Base-by-base conservation (phyloP, 1,139 yeast genomes). In the Zygosaccharomyces sapae region DNA sequence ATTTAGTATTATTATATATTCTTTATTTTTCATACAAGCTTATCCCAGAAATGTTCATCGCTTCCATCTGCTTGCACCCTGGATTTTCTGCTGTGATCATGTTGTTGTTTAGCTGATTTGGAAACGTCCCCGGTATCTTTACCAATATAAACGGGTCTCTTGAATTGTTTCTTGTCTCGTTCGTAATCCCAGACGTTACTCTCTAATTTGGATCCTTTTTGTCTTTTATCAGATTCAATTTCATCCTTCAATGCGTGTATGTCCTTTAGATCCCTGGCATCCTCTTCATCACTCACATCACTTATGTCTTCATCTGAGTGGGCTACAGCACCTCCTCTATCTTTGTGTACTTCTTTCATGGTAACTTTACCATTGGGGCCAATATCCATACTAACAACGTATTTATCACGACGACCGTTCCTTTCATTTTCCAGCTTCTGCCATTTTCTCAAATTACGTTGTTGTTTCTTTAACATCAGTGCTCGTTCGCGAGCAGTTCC, bases 401-500 rank as follows among this genome's bases (percentile, higher is more conserved):
- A 55, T 49, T 78, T 80, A 50, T 80, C 80, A 3, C 90, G 90
- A 41, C 89, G 74, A 0, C 96, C 97, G 1, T 75, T 64, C 37
- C 90, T 70, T 19, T 75, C 77, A 47, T 71, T 72, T 41, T 81
- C 83, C 35, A 72, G 68, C 43, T 77, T 80, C 47, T 83, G 84
- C 60, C 80, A 74, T 56, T 79, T 79, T 6, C 86, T 70, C 49
- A 83, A 64, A 55, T 80, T 83, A 48, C 83, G 77, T 60, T 90
- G 97, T 62, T 89, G 96, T 55, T 80, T 80, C 64, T 89, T 88
- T 56, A 92, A 72, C 56, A 77, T 76, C 48, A 87, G 72, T 0
- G 97, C 97, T 55, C 94, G 79, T 60, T 94, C 97, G 43, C 83
- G 75, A 2, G 97, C 92, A 4, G 87, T 79, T 0, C 95, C 82